Evolutionary conservation across 2,329 filamentous ascomycete species (phyloP), one percentile per base, ranked within the genome.

Genomic region (Colletotrichum australisinense): DNA sequence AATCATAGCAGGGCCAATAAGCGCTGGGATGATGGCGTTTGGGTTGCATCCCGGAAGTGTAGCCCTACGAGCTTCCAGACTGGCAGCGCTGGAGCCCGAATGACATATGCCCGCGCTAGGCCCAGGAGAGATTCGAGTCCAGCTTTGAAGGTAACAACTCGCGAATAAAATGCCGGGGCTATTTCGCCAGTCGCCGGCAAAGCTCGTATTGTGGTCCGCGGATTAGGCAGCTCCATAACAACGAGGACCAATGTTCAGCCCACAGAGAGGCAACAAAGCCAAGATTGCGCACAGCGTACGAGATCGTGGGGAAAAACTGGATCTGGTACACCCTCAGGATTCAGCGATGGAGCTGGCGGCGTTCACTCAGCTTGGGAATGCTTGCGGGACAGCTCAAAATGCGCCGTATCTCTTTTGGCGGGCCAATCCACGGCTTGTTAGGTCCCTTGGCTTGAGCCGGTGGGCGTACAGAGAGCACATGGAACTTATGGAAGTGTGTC

Each of bases 181-280:
- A 30, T 55, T 55, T 24, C 11, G 38, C 19, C 22, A 42, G 42
- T 49, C n/a, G 32, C 32, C 28, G 35, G 24, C 53, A 38, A 46
- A 22, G 19, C n/a, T 70, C 68, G 68, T 67, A 55, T 59, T 60
- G n/a, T 32, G 30, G 30, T 11, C 30, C 30, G 30, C 46, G 16
- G 24, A 38, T 38, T 26, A 22, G 28, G 30, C 60, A 38, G 19
- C 38, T 42, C 38, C 8, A n/a, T 11, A 49, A 30, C 28, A 53
- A n/a, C 14, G n/a, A 52, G 42, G n/a, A 30, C 24, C 46, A 49
- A 53, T 53, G 28, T 28, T 11, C 1, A 35, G n/a, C 46, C 28
- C 46, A 53, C n/a, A 32, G 38, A 38, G 52, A 53, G 28, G 42
- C 11, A 53, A 32, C 46, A 53, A 35, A 19, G 60, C 42, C 60